A percentile compares a stretch with the other conserved stretches of the same genome.
Evolutionary conservation across 2,329 filamentous ascomycete genomes (phyloP).

Genomic region (Thelonectria blattea): DNA sequence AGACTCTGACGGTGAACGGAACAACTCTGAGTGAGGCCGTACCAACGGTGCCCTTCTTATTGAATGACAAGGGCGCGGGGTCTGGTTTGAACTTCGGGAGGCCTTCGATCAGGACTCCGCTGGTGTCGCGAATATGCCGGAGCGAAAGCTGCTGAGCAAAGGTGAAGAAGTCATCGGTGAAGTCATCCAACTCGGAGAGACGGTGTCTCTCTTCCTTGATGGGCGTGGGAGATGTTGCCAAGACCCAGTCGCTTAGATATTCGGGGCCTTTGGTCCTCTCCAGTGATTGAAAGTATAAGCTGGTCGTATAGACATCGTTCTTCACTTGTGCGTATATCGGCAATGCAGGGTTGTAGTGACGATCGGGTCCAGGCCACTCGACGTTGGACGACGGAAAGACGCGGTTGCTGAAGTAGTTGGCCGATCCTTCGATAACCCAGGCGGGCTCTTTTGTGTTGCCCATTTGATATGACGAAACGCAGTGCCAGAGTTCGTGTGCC

Average conservation of each 20-base stretch:
- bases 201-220: conserved; percentile 6
- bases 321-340: conserved; percentile 22
- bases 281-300: conserved; percentile 21
- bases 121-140: conserved; percentile 19
- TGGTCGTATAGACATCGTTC: conserved; percentile 7
- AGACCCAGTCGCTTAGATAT: conserved; percentile 13
- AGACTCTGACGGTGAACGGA: conserved; percentile 22
- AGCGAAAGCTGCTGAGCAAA: conserved; percentile 19
- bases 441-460: not conserved
- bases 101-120: conserved; percentile 4
- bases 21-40: conserved; percentile 13
- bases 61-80: not conserved
- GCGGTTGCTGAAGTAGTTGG: conserved; percentile 27
- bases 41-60: conserved; percentile 14
- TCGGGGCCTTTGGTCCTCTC: not conserved
- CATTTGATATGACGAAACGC: conserved; percentile 12
- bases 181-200: conserved; percentile 5
- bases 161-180: conserved; percentile 9
- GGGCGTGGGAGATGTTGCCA: not conserved
- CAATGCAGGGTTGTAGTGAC: conserved; percentile 17
- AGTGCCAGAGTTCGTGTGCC: conserved; percentile 28
- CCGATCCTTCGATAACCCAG: conserved; percentile 22
- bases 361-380: conserved; percentile 20
- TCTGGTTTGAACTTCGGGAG: not conserved
- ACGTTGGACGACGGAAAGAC: conserved; percentile 19